These are phyloP conservation scores for Takakia lepidozioides DNA, from an alignment of 225 moss, liverwort and hornwort genomes.

Conservation along the genomic window DNA sequence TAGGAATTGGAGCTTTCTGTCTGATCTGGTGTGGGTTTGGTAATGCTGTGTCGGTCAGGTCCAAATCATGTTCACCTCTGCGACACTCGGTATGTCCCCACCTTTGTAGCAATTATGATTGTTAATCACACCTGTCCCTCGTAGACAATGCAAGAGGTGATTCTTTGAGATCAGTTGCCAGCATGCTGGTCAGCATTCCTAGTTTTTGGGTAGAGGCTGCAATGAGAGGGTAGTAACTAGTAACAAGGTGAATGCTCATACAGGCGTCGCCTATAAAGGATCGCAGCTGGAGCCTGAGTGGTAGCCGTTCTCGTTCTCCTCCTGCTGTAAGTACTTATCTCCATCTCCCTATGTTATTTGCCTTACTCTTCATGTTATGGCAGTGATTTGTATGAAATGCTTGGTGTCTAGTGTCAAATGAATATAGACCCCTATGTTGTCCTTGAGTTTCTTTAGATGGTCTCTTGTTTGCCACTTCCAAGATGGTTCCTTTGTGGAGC, in stretches of 20 bases:
- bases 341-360: too few relatives aligned
- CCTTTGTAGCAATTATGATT: too few relatives aligned
- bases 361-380: too few relatives aligned
- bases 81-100: background rate
- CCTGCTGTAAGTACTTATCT: background rate
- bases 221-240: too few relatives aligned
- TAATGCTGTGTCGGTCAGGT: conserved; percentile 14
- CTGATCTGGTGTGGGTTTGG: too few relatives aligned
- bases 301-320: conserved; percentile 45
- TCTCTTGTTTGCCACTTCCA: too few relatives aligned
- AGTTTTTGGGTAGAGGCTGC: background rate
- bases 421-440: too few relatives aligned
- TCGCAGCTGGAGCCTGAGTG: conserved; percentile 36
- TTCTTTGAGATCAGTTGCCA: background rate
- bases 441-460: background rate
- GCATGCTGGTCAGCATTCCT: too few relatives aligned
- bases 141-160: background rate
- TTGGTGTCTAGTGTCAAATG: too few relatives aligned
- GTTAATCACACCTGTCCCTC: background rate
- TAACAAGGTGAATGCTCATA: background rate
- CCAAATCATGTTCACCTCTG: conserved; percentile 37
- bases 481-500: too few relatives aligned
- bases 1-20: background rate
- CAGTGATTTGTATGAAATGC: background rate
- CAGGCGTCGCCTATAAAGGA: conserved; percentile 14